A percentile compares a stretch with the other conserved stretches of the same genome.
Conservation (phyloP, 176 grass and related monocot genomes). For the Eragrostis curvula region DNA sequence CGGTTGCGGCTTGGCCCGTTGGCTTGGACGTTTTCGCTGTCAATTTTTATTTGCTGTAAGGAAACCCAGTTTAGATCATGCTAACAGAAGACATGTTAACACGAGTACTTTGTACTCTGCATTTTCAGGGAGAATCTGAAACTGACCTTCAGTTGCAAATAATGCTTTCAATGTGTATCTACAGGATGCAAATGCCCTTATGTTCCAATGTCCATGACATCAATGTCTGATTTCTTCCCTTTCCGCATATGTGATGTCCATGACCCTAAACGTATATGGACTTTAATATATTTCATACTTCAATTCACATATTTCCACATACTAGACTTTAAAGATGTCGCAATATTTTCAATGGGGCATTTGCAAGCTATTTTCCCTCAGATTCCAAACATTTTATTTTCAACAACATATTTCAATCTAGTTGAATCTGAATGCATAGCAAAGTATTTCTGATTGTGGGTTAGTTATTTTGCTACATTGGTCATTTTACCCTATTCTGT, state of each 20-base stretch:
- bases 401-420: neutral
- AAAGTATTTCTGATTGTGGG: neutral
- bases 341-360: too few relatives aligned
- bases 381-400: neutral
- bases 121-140: neutral
- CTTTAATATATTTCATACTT: too few relatives aligned
- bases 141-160: neutral
- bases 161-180: neutral
- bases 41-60: neutral
- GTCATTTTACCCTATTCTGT: neutral
- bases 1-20: neutral
- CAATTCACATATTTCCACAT: too few relatives aligned
- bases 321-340: too few relatives aligned
- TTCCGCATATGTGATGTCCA: too few relatives aligned
- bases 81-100: neutral
- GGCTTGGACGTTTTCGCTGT: neutral
- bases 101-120: neutral
- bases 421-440: neutral
- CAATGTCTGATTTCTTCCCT: slow-evolving; percentile 7
- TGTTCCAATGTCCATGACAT: neutral
- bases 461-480: neutral
- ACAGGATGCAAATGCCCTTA: too few relatives aligned
- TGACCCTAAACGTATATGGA: too few relatives aligned
- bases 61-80: neutral
- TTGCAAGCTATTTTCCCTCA: neutral